Percentiles rank a stretch among this genome's conserved stretches.
phyloP scores from a whole-genome alignment of 495 filamentous ascomycete species.

The Aspergillus homomorphus region DNA sequence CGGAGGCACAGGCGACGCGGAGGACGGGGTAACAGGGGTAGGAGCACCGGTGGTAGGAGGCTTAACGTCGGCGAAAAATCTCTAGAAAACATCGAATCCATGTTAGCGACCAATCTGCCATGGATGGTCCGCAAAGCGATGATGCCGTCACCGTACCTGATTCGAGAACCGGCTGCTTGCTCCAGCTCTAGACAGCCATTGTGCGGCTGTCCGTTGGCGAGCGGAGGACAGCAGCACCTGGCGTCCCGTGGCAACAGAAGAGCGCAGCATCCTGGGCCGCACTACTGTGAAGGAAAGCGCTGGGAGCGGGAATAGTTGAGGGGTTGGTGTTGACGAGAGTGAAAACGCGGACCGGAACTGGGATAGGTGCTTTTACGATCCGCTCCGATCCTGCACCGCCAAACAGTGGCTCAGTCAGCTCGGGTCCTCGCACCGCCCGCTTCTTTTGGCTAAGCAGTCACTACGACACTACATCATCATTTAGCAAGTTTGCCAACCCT shows the following conservation, averaged over 20 bases:
- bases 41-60: constrained; percentile 29
- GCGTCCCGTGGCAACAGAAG: constrained; percentile 44
- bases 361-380: constrained; percentile 43
- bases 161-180: constrained; percentile 42
- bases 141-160: constrained; percentile 38
- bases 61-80: constrained; percentile 46
- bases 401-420: constrained; percentile 26
- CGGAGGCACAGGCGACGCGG: constrained; percentile 54
- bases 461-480: too few species aligned
- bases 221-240: constrained; percentile 41
- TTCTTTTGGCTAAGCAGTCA: not conserved
- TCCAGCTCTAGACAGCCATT: constrained; percentile 46
- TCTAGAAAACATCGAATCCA: constrained; percentile 19
- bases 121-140: not conserved
- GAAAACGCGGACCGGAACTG: constrained; percentile 32
- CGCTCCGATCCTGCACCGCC: constrained; percentile 44
- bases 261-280: constrained; percentile 52
- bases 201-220: constrained; percentile 43
- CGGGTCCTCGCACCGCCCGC: constrained; percentile 19
- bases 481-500: too few species aligned
- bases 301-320: constrained; percentile 27
- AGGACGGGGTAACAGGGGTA: constrained; percentile 45
- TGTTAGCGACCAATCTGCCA: constrained; percentile 3
- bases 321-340: constrained; percentile 35
- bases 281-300: constrained; percentile 36